Evolutionary conservation across 441 rosid genomes (phyloP).

Genomic region (Croton setiger): DNA sequence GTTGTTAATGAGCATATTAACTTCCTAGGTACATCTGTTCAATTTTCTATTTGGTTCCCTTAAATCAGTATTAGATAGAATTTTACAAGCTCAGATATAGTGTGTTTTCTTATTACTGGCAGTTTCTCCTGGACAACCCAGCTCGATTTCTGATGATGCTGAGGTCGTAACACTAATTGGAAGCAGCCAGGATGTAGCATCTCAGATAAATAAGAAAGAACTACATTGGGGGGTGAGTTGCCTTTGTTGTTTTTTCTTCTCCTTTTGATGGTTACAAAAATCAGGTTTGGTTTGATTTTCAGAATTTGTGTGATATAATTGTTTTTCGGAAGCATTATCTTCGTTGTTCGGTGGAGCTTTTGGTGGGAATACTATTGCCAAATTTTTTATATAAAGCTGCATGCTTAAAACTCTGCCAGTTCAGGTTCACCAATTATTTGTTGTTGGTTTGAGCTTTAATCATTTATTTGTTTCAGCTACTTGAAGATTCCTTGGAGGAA

Average conservation of each 20-base stretch:
- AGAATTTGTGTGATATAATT: background rate
- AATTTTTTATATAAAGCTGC: background rate
- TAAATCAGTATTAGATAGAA: background rate
- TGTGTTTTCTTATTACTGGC: conserved; percentile 27
- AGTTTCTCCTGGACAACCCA: conserved; percentile 95
- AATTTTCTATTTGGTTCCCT: conserved; percentile 3
- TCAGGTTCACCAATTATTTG: background rate
- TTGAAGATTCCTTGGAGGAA: conserved; percentile 92
- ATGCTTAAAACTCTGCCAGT: background rate
- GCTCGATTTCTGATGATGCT: conserved; percentile 74
- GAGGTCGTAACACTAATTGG: conserved; percentile 78
- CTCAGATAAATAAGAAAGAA: conserved; percentile 81
- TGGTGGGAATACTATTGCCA: background rate
- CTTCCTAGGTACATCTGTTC: conserved; percentile 63
- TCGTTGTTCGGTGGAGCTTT: background rate
- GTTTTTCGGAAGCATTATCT: background rate
- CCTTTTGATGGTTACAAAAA: background rate
- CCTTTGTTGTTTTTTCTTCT: conserved; percentile 4
- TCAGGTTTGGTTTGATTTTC: background rate
- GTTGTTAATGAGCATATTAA: conserved; percentile 87
- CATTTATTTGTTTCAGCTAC: conserved; percentile 53
- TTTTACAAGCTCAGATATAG: background rate
- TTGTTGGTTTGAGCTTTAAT: conserved; percentile 17
- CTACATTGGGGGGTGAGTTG: conserved; percentile 94
- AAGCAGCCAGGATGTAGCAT: conserved; percentile 70